Percentiles rank a stretch among this genome's conserved stretches.
These are phyloP conservation scores for Crithidia acanthocephali DNA, from an alignment of 208 protist species.

Conservation along the genomic window DNA sequence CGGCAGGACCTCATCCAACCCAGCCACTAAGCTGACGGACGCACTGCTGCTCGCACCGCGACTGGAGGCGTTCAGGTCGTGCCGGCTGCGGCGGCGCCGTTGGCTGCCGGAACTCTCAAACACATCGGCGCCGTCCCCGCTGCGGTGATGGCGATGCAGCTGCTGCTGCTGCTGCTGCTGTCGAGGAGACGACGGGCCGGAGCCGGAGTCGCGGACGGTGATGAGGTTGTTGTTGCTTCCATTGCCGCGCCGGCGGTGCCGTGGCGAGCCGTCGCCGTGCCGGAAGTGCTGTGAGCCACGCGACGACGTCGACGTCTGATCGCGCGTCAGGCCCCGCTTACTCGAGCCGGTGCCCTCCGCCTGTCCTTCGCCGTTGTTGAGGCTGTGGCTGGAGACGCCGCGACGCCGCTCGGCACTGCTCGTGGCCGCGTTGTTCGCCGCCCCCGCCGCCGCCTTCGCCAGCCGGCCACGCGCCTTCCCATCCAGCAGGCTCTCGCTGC, in stretches of 20 bases:
- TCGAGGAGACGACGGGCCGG: background rate
- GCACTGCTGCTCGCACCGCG: conserved; percentile 10
- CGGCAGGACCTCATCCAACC: conserved; percentile 19
- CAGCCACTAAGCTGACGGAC: conserved; percentile 20
- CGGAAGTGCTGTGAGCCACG: conserved; percentile 12
- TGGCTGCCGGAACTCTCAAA: conserved; percentile 9
- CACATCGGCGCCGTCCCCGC: background rate
- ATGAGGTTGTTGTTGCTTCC: background rate
- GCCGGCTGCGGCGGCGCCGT: conserved; percentile 15
- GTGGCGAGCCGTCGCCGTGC: background rate
- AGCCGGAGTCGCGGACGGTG: background rate
- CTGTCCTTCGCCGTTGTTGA: background rate
- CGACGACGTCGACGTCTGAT: background rate
- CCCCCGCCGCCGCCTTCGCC: conserved; percentile 23
- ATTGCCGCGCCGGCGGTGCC: background rate
- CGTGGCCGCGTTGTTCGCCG: conserved; percentile 15
- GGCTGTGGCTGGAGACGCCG: background rate
- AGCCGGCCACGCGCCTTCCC: conserved; percentile 27
- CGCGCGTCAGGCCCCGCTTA: background rate
- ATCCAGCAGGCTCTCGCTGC: conserved; percentile 29
- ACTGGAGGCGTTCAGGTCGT: conserved; percentile 5
- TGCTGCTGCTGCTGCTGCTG: background rate
- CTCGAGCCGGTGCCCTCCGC: background rate
- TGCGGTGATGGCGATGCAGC: background rate
- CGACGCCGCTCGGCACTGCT: conserved; percentile 28